phyloP scores from a whole-genome alignment of 176 grass and related monocot genomes.

The Oryza rufipogon region DNA sequence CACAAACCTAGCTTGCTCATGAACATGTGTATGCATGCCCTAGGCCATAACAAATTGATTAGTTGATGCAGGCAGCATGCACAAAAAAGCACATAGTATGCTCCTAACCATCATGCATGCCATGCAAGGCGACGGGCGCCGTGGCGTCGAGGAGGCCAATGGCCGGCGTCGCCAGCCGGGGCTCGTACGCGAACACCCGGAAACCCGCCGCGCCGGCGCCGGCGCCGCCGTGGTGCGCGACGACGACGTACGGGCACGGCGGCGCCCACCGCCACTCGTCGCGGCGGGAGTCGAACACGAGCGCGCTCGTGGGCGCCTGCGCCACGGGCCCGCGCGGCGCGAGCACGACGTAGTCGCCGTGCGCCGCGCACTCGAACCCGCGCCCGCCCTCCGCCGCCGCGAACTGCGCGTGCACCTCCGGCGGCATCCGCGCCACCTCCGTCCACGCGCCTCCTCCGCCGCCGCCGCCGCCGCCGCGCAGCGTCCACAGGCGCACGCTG shows the following conservation, averaged over 20 bases:
- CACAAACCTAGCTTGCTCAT: background rate
- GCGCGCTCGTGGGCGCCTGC: conserved; percentile 41
- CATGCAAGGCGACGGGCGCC: conserved; percentile 52
- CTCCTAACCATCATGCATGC: conserved; percentile 56
- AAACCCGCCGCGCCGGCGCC: conserved; percentile 34
- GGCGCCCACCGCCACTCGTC: conserved; percentile 89
- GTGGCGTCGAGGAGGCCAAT: conserved; percentile 82
- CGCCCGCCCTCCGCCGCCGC: conserved; percentile 46
- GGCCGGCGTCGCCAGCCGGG: conserved; percentile 84
- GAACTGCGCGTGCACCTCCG: conserved; percentile 73
- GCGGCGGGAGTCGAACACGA: conserved; percentile 67
- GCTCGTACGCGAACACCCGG: conserved; percentile 72
- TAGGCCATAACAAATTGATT: background rate
- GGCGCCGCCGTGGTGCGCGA: conserved; percentile 6
- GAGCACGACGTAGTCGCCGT: conserved; percentile 70
- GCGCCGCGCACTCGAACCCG: conserved; percentile 81
- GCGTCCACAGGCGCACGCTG: conserved; percentile 85
- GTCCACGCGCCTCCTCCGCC: conserved; percentile 58
- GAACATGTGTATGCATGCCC: conserved; percentile 7
- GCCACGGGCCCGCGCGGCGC: conserved; percentile 30
- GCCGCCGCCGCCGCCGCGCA: conserved; percentile 29
- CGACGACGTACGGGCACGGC: conserved; percentile 54
- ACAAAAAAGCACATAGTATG: background rate
- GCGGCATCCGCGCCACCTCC: conserved; percentile 80
- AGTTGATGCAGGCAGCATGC: background rate